A percentile compares a stretch with the other conserved stretches of the same genome.
phyloP scores from a whole-genome alignment of 2,329 filamentous ascomycete genomes.

The Cladophialophora exuberans region DNA sequence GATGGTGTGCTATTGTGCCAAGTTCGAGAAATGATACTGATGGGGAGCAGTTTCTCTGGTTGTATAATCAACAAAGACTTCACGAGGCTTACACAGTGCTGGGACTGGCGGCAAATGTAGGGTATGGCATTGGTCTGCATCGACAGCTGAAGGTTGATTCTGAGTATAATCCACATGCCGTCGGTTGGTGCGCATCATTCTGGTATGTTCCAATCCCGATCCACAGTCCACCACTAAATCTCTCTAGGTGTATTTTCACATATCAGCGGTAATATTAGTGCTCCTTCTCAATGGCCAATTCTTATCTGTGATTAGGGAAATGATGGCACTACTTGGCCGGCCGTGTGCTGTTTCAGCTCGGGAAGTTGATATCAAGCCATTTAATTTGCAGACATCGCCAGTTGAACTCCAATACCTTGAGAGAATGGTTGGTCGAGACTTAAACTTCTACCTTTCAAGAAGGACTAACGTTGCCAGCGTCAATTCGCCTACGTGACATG shows the following conservation, averaged over 20 bases:
- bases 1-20: too few species aligned
- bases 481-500: slow-evolving; percentile 19
- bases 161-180: slow-evolving; percentile 1
- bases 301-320: too few species aligned
- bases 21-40: too few species aligned
- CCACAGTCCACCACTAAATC: too few species aligned
- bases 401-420: slow-evolving; percentile 20
- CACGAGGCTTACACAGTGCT: slow-evolving; percentile 23
- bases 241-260: slow-evolving; percentile 2
- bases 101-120: slow-evolving; percentile 12
- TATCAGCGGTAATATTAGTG: too few species aligned
- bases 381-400: slow-evolving; percentile 62
- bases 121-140: slow-evolving; percentile 23
- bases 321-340: slow-evolving; percentile 12
- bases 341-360: slow-evolving; percentile 13
- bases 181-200: slow-evolving; percentile 14
- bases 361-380: slow-evolving; percentile 60
- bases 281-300: too few species aligned
- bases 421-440: slow-evolving; percentile 4
- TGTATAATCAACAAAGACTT: slow-evolving; percentile 19
- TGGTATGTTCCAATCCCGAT: too few species aligned
- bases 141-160: slow-evolving; percentile 6
- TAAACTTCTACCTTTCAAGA: neutral
- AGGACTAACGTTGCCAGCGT: neutral
- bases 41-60: slow-evolving; percentile 23